Conservation (phyloP, 306 rosid genomes). For the Prunus campanulata region DNA sequence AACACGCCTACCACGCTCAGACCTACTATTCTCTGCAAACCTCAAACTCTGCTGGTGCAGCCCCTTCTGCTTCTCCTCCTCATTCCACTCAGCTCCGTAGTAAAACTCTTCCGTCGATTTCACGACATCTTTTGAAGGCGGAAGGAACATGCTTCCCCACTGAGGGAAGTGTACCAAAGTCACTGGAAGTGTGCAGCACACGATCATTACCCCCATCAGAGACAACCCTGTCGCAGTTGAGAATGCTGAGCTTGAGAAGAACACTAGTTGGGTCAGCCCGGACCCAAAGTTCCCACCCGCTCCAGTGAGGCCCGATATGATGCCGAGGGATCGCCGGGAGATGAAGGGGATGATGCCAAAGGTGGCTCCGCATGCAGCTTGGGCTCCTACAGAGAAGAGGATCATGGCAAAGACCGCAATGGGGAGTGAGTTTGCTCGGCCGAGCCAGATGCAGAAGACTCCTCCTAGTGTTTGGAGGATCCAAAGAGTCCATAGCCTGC, state of each 20-base stretch:
- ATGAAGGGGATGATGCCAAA: slow-evolving; percentile 82
- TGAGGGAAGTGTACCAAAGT: slow-evolving; percentile 77
- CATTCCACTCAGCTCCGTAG: slow-evolving; percentile 72
- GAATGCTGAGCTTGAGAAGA: slow-evolving; percentile 52
- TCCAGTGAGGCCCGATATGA: slow-evolving; percentile 78
- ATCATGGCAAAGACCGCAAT: slow-evolving; percentile 66
- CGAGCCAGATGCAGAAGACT: slow-evolving; percentile 81
- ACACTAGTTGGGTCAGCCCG: slow-evolving; percentile 73
- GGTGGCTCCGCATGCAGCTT: slow-evolving; percentile 92
- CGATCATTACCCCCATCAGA: slow-evolving; percentile 73
- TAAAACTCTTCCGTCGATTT: slow-evolving; percentile 61
- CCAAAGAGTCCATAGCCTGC: slow-evolving; percentile 78
- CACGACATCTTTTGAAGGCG: slow-evolving; percentile 51
- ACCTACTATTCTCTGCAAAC: slow-evolving; percentile 82
- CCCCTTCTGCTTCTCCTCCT: slow-evolving; percentile 61
- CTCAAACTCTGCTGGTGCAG: slow-evolving; percentile 64
- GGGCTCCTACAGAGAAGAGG: slow-evolving; percentile 85
- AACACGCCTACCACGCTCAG: slow-evolving; percentile 79
- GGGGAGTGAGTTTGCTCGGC: slow-evolving; percentile 64
- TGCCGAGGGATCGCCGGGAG: slow-evolving; percentile 71
- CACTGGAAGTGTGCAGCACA: slow-evolving; percentile 73
- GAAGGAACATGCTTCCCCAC: slow-evolving; percentile 87
- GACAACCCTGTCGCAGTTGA: slow-evolving; percentile 61
- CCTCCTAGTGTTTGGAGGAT: slow-evolving; percentile 79
- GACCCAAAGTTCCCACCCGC: slow-evolving; percentile 91